These are phyloP conservation scores for Pseudonitzschia multistriata DNA, from an alignment of 108 stramenopile species.

Conservation along the genomic window DNA sequence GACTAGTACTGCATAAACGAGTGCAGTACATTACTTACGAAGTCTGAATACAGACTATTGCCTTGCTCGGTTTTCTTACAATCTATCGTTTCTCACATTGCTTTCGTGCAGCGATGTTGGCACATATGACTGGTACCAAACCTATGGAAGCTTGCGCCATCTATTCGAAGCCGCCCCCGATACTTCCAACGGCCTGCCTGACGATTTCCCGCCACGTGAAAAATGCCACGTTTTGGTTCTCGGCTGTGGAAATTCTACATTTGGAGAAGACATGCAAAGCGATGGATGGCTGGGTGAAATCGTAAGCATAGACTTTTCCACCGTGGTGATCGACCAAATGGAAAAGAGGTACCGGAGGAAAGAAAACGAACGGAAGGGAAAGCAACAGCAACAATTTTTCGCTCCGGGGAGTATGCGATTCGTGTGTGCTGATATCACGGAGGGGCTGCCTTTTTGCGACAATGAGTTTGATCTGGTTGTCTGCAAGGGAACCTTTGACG, in stretches of 20 bases:
- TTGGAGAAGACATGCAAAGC: conserved; percentile 62
- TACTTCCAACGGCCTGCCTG: background rate
- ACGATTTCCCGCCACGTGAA: conserved; percentile 49
- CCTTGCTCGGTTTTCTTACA: no score
- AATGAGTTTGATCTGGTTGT: conserved; percentile 80
- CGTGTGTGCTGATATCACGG: conserved; percentile 62
- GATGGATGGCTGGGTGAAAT: conserved; percentile 67
- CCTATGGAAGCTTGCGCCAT: conserved; percentile 24
- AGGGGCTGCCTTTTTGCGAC: conserved; percentile 60
- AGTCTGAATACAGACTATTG: no score
- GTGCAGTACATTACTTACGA: no score
- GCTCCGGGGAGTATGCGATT: conserved; percentile 51
- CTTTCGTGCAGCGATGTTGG: conserved; percentile 7
- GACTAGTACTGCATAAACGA: no score
- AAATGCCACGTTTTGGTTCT: conserved; percentile 52
- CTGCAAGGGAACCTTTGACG: conserved; percentile 81
- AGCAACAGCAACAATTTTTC: conserved; percentile 10
- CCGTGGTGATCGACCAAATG: conserved; percentile 72
- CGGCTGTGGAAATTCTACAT: conserved; percentile 67
- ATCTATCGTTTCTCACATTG: background rate
- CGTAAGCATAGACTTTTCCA: conserved; percentile 71
- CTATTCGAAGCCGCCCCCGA: conserved; percentile 8
- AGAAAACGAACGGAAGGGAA: conserved; percentile 22
- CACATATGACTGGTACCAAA: conserved; percentile 35
- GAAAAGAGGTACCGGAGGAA: conserved; percentile 42